phyloP scores from a whole-genome alignment of 2,329 filamentous ascomycete species.

The Penicillium sclerotiorum region DNA sequence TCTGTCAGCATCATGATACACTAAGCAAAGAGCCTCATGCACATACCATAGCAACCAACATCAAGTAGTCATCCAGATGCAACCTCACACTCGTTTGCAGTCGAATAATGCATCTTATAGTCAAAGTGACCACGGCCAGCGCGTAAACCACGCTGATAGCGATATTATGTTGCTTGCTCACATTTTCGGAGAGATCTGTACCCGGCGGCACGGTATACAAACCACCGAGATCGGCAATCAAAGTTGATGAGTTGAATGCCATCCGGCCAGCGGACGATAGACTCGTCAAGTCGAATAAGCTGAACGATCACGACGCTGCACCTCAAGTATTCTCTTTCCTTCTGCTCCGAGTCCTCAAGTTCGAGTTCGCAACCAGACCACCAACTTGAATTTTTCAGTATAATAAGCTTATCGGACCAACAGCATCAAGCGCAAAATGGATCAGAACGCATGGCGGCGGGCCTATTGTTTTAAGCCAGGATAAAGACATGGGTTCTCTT shows the following conservation, averaged over 20 bases:
- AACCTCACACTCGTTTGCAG: background rate
- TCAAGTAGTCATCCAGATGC: slow-evolving; percentile 9
- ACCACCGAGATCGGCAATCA: too few relatives aligned
- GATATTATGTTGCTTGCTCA: background rate
- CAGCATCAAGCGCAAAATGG: background rate
- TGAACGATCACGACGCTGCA: too few relatives aligned
- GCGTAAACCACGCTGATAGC: slow-evolving; percentile 2
- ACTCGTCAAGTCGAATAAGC: too few relatives aligned
- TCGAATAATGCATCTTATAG: slow-evolving; percentile 2
- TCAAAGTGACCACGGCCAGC: background rate
- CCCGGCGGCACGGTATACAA: too few relatives aligned
- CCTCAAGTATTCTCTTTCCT: too few relatives aligned
- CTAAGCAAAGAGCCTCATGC: too few relatives aligned
- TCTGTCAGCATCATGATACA: background rate
- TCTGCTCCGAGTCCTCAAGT: too few relatives aligned
- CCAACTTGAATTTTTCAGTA: background rate
- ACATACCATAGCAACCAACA: slow-evolving; percentile 1
- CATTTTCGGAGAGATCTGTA: slow-evolving; percentile 1
- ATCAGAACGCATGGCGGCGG: background rate
- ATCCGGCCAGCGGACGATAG: too few relatives aligned
- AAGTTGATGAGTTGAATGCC: too few relatives aligned
- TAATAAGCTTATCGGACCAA: background rate
- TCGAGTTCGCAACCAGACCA: too few relatives aligned
- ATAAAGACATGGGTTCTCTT: background rate
- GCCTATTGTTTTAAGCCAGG: background rate